Base-by-base conservation (phyloP, 2,329 filamentous ascomycete species). In the Dactylellina parvicollis region DNA sequence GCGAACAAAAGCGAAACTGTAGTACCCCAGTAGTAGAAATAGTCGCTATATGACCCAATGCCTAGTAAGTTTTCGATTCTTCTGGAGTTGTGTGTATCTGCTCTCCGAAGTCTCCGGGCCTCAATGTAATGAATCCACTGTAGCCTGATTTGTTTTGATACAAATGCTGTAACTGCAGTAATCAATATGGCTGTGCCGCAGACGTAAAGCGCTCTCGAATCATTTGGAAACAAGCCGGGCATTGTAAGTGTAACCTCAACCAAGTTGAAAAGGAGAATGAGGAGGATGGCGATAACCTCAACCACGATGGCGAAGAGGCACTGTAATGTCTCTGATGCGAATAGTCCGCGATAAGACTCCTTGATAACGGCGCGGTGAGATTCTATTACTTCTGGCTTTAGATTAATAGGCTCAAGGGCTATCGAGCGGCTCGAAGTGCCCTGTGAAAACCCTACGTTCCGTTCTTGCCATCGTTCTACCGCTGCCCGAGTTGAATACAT, bases 91-190 rank as follows among this genome's bases (percentile, higher is more conserved):
- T 73, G 69, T n/a, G 28, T 54, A 59, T 73, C 69, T 36, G 44
- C 56, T 50, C 60, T 73, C 14, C 46, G 26, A 20, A 66, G 14
- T n/a, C 60, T 60, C 18, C 60, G 60, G 2, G 34, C 30, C 12
- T 73, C 69, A 22, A 66, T 61, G 22, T 73, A 73, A 8, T 66
- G 55, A 40, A 73, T 73, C 69, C 69, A 73, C 20, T 73, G 69
- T 30, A 73, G 8, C 30, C 55, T 54, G 22, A 73, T 42, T 34
- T 73, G 69, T 30, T 57, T 65, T 5, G 55, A 60, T 1, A 73
- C 54, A 26, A 55, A 73, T 7, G 54, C 69, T 14, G 69, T 66
- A 24, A 60, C 40, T 4, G 54, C 60, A 14, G 60, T 73, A 3
- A 73, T 20, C 14, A 55, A 55, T 60, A 73, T 59, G 18, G 69